Evolutionary conservation across 2,329 filamentous ascomycete genomes (phyloP), one percentile per base, ranked within the genome.

Genomic region (Arthrinium puccinioides): DNA sequence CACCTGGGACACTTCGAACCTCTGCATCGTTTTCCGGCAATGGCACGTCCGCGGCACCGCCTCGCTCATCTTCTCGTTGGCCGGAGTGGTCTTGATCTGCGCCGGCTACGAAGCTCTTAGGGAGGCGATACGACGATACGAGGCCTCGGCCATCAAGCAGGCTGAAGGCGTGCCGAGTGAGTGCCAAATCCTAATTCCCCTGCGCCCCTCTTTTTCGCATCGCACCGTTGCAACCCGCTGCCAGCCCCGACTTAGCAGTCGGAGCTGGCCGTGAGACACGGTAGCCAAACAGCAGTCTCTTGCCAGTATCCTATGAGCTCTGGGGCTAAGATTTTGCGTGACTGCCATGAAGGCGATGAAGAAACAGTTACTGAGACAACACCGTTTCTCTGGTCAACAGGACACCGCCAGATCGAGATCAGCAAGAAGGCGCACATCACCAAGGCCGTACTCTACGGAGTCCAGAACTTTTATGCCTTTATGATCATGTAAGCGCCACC

Each of bases 391-490:
- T 71, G 73, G 67, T 67, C 82, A 94, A 86, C 86, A 67, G 82
- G 84, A 61, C 44, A 38, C 36, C 76, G 72, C 56, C 75, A 76
- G 59, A 66, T 62, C 46, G 67, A 69, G 45, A 68, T 76, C 31
- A 44, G 78, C 59, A 76, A 79, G 62, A 77, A 74, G 54, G 82
- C 79, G 36, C 88, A 86, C 61, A 57, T 94, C 44, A 67, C 87
- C 60, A 90, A 95, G 70, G 85, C 86, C 20, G 62, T 75, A 21
- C 66, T 98, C 39, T 98, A 98, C 67, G 90, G 82, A 15, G 63
- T 92, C 36, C 92, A 98, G 69, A 94, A 92, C 49, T 97, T 97
- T 62, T 98, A 98, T 62, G 94, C 89, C 32, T 97, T 98, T 56
- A 97, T 98, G 74, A 89, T 98, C 59, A 98, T 98, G 92, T 96